Evolutionary conservation across 2,329 filamentous ascomycete species (phyloP).

Genomic region (Myriosclerotinia curreyana): DNA sequence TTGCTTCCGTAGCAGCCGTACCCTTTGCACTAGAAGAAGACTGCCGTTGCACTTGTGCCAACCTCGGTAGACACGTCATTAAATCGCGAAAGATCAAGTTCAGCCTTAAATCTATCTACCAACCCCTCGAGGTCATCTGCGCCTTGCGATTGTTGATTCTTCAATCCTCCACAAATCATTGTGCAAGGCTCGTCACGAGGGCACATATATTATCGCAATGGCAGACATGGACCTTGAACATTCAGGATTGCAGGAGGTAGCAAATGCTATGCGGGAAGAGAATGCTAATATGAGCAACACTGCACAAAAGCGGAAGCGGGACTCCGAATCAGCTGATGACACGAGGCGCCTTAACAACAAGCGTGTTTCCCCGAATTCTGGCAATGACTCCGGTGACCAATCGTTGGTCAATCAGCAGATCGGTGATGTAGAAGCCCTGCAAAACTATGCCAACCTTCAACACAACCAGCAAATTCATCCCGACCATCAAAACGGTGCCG

Average conservation of each 20-base stretch:
- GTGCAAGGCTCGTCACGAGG: slow-evolving; percentile 32
- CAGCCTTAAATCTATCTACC: slow-evolving; percentile 37
- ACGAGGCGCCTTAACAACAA: slow-evolving; percentile 38
- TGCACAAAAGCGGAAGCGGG: slow-evolving; percentile 40
- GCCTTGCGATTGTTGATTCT: slow-evolving; percentile 27
- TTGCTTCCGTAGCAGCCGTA: slow-evolving; percentile 32
- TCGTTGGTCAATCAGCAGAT: slow-evolving; percentile 32
- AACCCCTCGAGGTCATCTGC: slow-evolving; percentile 40
- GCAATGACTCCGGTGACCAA: slow-evolving; percentile 32
- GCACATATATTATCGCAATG: slow-evolving; percentile 32
- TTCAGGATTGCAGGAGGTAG: slow-evolving; percentile 40
- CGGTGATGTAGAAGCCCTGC: slow-evolving; percentile 36
- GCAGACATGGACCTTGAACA: slow-evolving; percentile 40
- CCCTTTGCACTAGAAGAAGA: slow-evolving; percentile 22
- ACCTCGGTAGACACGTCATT: slow-evolving; percentile 39
- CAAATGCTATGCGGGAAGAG: slow-evolving; percentile 40
- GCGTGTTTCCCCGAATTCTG: slow-evolving; percentile 38
- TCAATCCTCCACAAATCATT: slow-evolving; percentile 34
- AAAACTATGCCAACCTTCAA: slow-evolving; percentile 45
- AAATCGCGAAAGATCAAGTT: slow-evolving; percentile 32
- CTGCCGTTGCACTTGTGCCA: slow-evolving; percentile 36
- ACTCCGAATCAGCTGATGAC: slow-evolving; percentile 40
- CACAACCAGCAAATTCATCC: slow-evolving; percentile 45
- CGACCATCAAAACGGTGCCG: slow-evolving; percentile 52
- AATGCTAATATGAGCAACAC: slow-evolving; percentile 27